Conservation (phyloP, 495 filamentous ascomycete species). For the Pseudevernia furfuracea region DNA sequence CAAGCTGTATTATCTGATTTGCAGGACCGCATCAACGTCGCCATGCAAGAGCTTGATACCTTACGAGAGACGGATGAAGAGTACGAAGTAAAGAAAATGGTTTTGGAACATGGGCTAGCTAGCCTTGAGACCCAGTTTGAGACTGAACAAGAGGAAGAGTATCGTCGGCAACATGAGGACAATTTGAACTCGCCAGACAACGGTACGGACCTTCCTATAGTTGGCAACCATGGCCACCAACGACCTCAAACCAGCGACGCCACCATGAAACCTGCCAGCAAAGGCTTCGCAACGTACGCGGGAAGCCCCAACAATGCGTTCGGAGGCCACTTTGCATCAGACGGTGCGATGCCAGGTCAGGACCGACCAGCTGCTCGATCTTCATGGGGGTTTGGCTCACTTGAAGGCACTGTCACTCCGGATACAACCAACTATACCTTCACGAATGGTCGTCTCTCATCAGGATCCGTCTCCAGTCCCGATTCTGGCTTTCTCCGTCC, state of each 20-base stretch:
- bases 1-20: slow-evolving; percentile 2
- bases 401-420: slow-evolving; percentile 3
- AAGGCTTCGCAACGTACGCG: slow-evolving; percentile 6
- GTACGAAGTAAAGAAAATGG: slow-evolving; percentile 9
- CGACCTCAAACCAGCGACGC: slow-evolving; percentile 16
- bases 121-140: slow-evolving; percentile 14
- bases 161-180: slow-evolving; percentile 5
- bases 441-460: slow-evolving; percentile 8
- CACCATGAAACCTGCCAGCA: background rate
- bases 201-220: background rate
- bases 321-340: slow-evolving; percentile 18
- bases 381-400: slow-evolving; percentile 14
- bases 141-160: background rate
- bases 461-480: slow-evolving; percentile 18
- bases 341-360: slow-evolving; percentile 15
- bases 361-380: slow-evolving; percentile 2
- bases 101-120: slow-evolving; percentile 9
- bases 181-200: slow-evolving; percentile 2
- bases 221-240: slow-evolving; percentile 3
- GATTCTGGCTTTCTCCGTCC: slow-evolving; percentile 29
- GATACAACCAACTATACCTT: background rate
- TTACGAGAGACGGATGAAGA: background rate
- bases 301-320: slow-evolving; percentile 16
- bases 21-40: slow-evolving; percentile 1
- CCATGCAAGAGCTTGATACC: slow-evolving; percentile 10